Percentiles rank a stretch among this genome's conserved stretches.
These are phyloP conservation scores for Flueggea neowawraea DNA, from an alignment of 441 rosid genomes.

Conservation along the genomic window DNA sequence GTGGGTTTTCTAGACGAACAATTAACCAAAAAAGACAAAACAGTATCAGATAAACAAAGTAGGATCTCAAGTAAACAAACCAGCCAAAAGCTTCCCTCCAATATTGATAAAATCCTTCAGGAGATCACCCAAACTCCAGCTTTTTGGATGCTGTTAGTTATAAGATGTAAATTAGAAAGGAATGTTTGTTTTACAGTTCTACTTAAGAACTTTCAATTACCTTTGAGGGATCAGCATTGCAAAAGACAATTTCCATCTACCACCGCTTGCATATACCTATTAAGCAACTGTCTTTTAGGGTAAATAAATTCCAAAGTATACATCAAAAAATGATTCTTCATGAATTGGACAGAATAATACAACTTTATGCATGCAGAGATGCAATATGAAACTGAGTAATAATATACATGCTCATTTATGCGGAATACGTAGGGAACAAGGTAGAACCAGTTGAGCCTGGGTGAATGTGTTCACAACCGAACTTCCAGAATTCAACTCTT, in stretches of 20 bases:
- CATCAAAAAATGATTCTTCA: neutral
- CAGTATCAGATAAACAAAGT: constrained; percentile 6
- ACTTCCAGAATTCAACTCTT: no score
- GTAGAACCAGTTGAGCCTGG: no score
- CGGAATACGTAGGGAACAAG: no score
- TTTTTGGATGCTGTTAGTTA: constrained; percentile 68
- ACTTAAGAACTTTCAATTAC: constrained; percentile 29
- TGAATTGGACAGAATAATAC: no score
- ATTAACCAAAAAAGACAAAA: constrained; percentile 2
- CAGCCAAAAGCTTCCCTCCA: constrained; percentile 62
- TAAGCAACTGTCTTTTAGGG: constrained; percentile 17
- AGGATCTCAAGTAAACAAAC: constrained; percentile 38
- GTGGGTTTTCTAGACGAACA: constrained; percentile 12
- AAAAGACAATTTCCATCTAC: constrained; percentile 82
- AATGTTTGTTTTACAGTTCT: constrained; percentile 12
- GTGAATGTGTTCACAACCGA: no score
- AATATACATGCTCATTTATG: no score
- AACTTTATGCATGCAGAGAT: no score
- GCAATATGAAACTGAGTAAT: no score
- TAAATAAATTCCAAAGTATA: neutral
- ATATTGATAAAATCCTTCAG: constrained; percentile 58
- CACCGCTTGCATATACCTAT: constrained; percentile 98
- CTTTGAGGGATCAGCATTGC: constrained; percentile 67
- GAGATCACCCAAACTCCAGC: constrained; percentile 73
- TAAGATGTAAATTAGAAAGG: constrained; percentile 25